These are phyloP conservation scores for Macrophomina phaseolina DNA, from an alignment of 2,329 filamentous ascomycete species.

Conservation along the genomic window DNA sequence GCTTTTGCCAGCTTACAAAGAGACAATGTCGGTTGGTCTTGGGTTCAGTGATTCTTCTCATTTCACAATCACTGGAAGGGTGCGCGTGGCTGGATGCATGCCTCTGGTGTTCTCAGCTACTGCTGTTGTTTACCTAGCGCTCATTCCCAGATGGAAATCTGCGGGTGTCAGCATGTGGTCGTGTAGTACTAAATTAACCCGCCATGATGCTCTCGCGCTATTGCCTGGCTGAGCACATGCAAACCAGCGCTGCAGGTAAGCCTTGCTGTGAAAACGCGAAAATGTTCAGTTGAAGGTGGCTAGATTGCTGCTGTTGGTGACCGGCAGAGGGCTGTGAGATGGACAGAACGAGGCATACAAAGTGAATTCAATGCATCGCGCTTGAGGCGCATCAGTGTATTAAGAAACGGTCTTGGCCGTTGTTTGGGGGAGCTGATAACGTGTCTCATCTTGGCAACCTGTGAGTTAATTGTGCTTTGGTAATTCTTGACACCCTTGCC, in stretches of 20 bases:
- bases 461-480: too few relatives aligned
- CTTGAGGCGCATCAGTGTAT: too few relatives aligned
- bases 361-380: too few relatives aligned
- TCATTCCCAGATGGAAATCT: not conserved
- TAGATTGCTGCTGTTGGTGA: not conserved
- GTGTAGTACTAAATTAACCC: not conserved
- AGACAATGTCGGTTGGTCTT: not conserved
- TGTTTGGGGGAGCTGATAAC: too few relatives aligned
- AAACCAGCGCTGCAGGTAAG: conserved; percentile 2
- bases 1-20: not conserved
- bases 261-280: too few relatives aligned
- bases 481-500: too few relatives aligned
- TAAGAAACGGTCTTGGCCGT: too few relatives aligned
- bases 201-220: not conserved
- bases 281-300: too few relatives aligned
- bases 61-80: not conserved
- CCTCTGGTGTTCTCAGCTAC: not conserved
- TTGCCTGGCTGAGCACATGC: conserved; percentile 3
- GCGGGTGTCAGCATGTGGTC: not conserved
- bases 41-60: not conserved
- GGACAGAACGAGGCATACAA: too few relatives aligned
- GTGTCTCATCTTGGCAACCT: too few relatives aligned
- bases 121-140: not conserved
- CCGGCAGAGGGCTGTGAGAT: too few relatives aligned
- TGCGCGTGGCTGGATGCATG: conserved; percentile 12